Evolutionary conservation across 1,284 basidiomycete species (phyloP).

Genomic region (Uromyces viciae-fabae): DNA sequence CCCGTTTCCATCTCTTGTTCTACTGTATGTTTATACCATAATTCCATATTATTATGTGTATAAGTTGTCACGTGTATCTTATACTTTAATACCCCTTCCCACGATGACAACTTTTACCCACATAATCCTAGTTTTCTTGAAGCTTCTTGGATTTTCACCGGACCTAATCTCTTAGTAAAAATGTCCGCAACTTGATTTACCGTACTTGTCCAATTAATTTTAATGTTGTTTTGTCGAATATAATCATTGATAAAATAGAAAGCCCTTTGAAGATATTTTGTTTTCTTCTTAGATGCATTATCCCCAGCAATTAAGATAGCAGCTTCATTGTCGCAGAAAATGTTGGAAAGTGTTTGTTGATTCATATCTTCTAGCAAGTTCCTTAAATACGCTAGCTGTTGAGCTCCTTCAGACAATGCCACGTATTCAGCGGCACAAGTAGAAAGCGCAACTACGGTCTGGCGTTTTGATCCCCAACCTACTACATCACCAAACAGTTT

Average conservation of each 20-base stretch:
- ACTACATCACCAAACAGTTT: background rate
- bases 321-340: background rate
- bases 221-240: background rate
- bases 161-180: background rate
- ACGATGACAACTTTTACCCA: too few species aligned
- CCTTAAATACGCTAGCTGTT: background rate
- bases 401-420: background rate
- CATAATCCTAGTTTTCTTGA: too few species aligned
- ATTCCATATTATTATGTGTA: too few species aligned
- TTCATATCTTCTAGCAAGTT: background rate
- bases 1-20: too few species aligned
- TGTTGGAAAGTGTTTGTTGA: background rate
- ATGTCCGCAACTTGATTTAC: slow-evolving; percentile 8
- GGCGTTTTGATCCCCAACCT: background rate
- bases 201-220: background rate
- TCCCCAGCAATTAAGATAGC: background rate
- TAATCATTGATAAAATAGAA: background rate
- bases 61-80: too few species aligned
- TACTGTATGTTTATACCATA: too few species aligned
- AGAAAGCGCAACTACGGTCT: background rate
- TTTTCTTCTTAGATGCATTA: background rate
- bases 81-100: too few species aligned
- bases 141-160: too few species aligned
- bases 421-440: background rate
- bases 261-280: background rate